Percentiles rank a stretch among this genome's conserved stretches.
Evolutionary conservation across 164 flowering plant genomes (phyloP).

Genomic region (Macadamia tetraphylla): DNA sequence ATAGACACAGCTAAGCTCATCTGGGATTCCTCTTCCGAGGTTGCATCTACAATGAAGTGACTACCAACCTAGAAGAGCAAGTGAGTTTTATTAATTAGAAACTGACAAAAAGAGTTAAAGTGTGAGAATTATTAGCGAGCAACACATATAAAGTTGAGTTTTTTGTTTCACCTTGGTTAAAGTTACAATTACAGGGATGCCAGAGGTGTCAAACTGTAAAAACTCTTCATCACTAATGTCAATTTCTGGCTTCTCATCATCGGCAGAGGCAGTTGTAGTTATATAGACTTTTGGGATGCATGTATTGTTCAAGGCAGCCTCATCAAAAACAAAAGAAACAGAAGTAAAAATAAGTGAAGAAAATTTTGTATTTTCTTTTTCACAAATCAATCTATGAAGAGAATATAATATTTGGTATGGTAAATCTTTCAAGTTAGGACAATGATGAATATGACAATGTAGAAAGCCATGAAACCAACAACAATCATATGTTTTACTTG

Average conservation of each 20-base stretch:
- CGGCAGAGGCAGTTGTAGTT: constrained; percentile 42
- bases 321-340: constrained; percentile 7
- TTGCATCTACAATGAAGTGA: constrained; percentile 89
- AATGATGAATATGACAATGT: too few relatives aligned
- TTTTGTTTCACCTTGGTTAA: constrained; percentile 60
- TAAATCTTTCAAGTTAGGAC: too few relatives aligned
- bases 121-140: too few relatives aligned
- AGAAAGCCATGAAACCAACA: too few relatives aligned
- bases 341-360: not conserved
- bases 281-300: constrained; percentile 81
- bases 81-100: not conserved
- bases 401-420: too few relatives aligned
- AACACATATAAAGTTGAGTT: not conserved
- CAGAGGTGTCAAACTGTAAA: constrained; percentile 82
- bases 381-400: too few relatives aligned
- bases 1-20: constrained; percentile 89
- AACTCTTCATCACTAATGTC: constrained; percentile 94
- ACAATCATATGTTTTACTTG: too few relatives aligned
- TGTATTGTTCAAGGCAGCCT: constrained; percentile 96
- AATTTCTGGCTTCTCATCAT: constrained; percentile 75
- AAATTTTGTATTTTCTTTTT: too few relatives aligned
- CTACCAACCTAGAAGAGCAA: constrained; percentile 55
- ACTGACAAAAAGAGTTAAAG: not conserved
- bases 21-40: constrained; percentile 87
- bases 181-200: constrained; percentile 77